Evolutionary conservation across 805 yeast species (phyloP).

Genomic region (Candida hispaniensis): DNA sequence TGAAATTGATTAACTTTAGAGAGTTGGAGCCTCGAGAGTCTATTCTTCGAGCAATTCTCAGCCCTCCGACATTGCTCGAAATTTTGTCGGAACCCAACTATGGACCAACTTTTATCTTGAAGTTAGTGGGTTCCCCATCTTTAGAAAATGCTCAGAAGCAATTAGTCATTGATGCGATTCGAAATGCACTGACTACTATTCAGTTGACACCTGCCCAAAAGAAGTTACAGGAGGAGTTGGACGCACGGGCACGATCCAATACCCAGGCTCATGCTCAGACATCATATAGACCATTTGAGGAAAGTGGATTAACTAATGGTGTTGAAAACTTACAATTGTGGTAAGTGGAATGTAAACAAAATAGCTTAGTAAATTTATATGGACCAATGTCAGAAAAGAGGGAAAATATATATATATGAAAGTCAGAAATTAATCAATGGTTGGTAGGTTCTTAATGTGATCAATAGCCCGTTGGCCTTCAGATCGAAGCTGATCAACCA

Average conservation of each 20-base stretch:
- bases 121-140: conserved; percentile 63
- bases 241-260: conserved; percentile 10
- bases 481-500: conserved; percentile 38
- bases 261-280: conserved; percentile 8
- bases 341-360: conserved; percentile 9
- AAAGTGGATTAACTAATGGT: conserved; percentile 12
- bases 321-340: conserved; percentile 14
- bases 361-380: conserved; percentile 3
- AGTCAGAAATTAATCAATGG: conserved; percentile 1
- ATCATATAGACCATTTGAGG: conserved; percentile 10
- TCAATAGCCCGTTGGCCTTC: conserved; percentile 44
- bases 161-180: conserved; percentile 49
- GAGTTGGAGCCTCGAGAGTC: conserved; percentile 58
- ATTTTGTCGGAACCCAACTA: conserved; percentile 57
- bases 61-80: conserved; percentile 37
- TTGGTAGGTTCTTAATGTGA: conserved; percentile 17
- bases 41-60: conserved; percentile 54
- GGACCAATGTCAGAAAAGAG: conserved; percentile 1
- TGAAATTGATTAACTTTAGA: conserved; percentile 61
- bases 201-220: conserved; percentile 65
- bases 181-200: conserved; percentile 49
- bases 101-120: conserved; percentile 70
- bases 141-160: conserved; percentile 46
- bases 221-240: conserved; percentile 75
- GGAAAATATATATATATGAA: no score